These are phyloP conservation scores for Guyanaporus albipodus DNA, from an alignment of 768 basidiomycete genomes.

Conservation along the genomic window DNA sequence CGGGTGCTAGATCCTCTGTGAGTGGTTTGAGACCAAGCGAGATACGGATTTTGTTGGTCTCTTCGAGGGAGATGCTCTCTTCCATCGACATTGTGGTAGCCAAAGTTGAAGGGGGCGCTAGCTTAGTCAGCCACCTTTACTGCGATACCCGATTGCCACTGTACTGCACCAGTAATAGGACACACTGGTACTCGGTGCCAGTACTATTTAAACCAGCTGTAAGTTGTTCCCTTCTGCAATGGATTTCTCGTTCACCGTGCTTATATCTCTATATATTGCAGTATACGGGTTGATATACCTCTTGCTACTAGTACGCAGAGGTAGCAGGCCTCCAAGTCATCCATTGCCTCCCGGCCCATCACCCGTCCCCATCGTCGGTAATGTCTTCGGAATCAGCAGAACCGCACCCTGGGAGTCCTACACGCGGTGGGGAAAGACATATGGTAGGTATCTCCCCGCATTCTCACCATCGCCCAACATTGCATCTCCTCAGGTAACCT, in stretches of 20 bases:
- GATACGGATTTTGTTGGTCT: conserved; percentile 95
- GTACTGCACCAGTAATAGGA: too few relatives aligned
- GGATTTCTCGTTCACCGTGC: conserved; percentile 12
- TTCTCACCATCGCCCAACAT: conserved; percentile 7
- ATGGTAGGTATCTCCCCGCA: conserved; percentile 20
- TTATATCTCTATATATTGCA: too few relatives aligned
- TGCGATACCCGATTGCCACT: too few relatives aligned
- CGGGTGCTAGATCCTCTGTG: conserved; percentile 70
- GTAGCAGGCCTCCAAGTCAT: neutral
- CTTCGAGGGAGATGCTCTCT: conserved; percentile 86
- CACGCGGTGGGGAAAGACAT: conserved; percentile 28
- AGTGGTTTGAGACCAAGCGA: conserved; percentile 92
- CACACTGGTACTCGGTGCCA: neutral
- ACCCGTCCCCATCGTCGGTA: conserved; percentile 36
- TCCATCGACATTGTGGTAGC: conserved; percentile 60
- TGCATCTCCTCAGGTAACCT: conserved; percentile 12
- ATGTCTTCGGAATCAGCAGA: conserved; percentile 28
- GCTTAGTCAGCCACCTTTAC: neutral
- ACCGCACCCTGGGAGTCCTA: conserved; percentile 36
- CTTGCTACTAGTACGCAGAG: too few relatives aligned
- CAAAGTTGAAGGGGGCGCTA: neutral
- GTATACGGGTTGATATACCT: too few relatives aligned
- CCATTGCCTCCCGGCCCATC: conserved; percentile 51
- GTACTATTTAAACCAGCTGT: neutral
- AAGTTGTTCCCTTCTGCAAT: neutral